Evolutionary conservation across 306 rosid genomes (phyloP).

Genomic region (Vigna mungo): DNA sequence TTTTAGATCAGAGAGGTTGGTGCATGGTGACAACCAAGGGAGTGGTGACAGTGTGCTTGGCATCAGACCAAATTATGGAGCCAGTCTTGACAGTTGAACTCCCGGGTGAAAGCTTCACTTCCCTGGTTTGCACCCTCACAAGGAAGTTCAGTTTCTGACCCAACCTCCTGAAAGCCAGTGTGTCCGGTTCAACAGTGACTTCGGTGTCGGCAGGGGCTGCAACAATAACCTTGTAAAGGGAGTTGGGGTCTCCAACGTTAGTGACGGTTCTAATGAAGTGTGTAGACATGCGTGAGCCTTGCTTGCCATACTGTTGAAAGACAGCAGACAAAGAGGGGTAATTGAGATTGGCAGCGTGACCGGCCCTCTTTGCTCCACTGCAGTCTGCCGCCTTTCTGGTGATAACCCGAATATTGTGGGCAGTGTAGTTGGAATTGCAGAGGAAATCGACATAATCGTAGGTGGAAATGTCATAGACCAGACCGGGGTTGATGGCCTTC

Average conservation of each 20-base stretch:
- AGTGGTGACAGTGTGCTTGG: slow-evolving; percentile 67
- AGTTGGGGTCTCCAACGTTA: slow-evolving; percentile 70
- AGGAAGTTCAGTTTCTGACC: slow-evolving; percentile 80
- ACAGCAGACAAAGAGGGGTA: slow-evolving; percentile 72
- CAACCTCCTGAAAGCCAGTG: slow-evolving; percentile 66
- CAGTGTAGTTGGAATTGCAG: slow-evolving; percentile 78
- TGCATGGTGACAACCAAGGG: slow-evolving; percentile 79
- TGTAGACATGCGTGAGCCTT: slow-evolving; percentile 57
- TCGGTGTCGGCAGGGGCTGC: slow-evolving; percentile 52
- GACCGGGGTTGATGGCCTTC: slow-evolving; percentile 84
- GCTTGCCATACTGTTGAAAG: slow-evolving; percentile 75
- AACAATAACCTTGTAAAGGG: slow-evolving; percentile 57
- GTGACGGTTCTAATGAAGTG: slow-evolving; percentile 82
- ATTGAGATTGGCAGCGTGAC: slow-evolving; percentile 75
- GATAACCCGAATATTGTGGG: slow-evolving; percentile 59
- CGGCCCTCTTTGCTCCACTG: slow-evolving; percentile 69
- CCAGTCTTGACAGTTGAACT: slow-evolving; percentile 64
- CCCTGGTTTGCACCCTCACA: slow-evolving; percentile 66
- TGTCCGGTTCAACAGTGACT: slow-evolving; percentile 71
- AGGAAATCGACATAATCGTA: slow-evolving; percentile 80
- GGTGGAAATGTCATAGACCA: slow-evolving; percentile 64
- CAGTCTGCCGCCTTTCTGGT: slow-evolving; percentile 75
- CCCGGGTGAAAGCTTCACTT: slow-evolving; percentile 66
- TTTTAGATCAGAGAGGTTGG: slow-evolving; percentile 57
- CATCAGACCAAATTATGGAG: slow-evolving; percentile 73